Evolutionary conservation across 345 rosid genomes (phyloP).

Genomic region (Eucalyptus marginata): DNA sequence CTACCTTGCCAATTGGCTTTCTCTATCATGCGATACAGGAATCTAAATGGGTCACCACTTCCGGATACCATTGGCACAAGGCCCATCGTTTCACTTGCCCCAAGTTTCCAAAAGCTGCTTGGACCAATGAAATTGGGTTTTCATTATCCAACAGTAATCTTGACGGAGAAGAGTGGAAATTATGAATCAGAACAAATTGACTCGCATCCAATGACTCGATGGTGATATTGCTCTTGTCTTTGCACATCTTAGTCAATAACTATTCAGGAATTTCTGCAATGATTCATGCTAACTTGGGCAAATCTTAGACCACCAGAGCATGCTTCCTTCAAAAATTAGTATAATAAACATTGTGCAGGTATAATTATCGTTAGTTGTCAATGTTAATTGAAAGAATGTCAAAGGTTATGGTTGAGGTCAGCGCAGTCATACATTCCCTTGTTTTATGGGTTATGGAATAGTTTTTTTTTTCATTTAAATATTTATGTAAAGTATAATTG

Average conservation of each 20-base stretch:
- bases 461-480: neutral
- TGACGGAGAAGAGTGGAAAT: neutral
- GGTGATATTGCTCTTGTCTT: neutral
- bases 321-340: neutral
- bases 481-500: neutral
- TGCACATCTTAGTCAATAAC: neutral
- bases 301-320: neutral
- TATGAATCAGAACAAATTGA: neutral
- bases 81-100: neutral
- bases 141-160: neutral
- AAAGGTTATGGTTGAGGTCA: neutral
- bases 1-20: neutral
- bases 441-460: neutral
- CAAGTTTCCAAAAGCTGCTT: neutral
- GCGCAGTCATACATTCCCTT: neutral
- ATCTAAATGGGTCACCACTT: neutral
- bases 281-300: neutral
- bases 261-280: neutral
- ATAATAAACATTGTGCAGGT: neutral
- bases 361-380: neutral
- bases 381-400: neutral
- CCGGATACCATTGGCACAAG: neutral
- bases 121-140: neutral
- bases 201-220: neutral
- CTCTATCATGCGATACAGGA: neutral